Conservation (phyloP, 2,329 filamentous ascomycete genomes). For the Aureobasidium lini region DNA sequence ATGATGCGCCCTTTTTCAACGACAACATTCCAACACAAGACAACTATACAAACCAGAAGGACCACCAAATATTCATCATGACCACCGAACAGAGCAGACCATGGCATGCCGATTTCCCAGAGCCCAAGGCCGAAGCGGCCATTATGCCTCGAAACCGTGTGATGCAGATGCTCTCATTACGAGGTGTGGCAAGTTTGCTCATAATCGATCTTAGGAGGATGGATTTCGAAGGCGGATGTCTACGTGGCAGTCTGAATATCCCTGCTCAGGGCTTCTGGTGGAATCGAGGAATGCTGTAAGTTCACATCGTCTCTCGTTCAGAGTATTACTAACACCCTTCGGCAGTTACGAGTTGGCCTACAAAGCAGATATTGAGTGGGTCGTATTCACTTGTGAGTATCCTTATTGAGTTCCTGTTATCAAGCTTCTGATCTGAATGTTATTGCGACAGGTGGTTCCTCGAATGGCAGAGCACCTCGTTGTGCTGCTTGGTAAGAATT, state of each 20-base stretch:
- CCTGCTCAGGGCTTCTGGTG: slow-evolving; percentile 42
- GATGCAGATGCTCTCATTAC: slow-evolving; percentile 28
- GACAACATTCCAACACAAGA: background rate
- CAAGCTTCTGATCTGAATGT: background rate
- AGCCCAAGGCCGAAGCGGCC: slow-evolving; percentile 31
- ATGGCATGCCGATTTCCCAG: slow-evolving; percentile 38
- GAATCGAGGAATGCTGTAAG: slow-evolving; percentile 34
- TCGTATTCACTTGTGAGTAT: slow-evolving; percentile 39
- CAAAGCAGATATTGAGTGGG: slow-evolving; percentile 37
- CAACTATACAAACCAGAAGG: background rate
- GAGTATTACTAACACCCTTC: background rate
- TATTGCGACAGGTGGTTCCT: slow-evolving; percentile 14
- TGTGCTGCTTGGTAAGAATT: slow-evolving; percentile 29
- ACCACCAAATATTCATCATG: background rate
- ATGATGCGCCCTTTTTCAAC: background rate
- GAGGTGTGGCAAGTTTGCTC: slow-evolving; percentile 30
- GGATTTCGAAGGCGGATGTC: slow-evolving; percentile 38
- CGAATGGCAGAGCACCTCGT: slow-evolving; percentile 25
- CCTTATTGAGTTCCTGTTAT: slow-evolving; percentile 1
- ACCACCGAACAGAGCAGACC: slow-evolving; percentile 15
- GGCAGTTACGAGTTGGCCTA: slow-evolving; percentile 34
- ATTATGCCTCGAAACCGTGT: slow-evolving; percentile 32
- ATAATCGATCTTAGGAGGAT: slow-evolving; percentile 39
- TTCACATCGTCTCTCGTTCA: background rate
- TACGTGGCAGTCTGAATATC: slow-evolving; percentile 39